phyloP scores from a whole-genome alignment of 2,329 filamentous ascomycete genomes.

The Aspergillus unguis region DNA sequence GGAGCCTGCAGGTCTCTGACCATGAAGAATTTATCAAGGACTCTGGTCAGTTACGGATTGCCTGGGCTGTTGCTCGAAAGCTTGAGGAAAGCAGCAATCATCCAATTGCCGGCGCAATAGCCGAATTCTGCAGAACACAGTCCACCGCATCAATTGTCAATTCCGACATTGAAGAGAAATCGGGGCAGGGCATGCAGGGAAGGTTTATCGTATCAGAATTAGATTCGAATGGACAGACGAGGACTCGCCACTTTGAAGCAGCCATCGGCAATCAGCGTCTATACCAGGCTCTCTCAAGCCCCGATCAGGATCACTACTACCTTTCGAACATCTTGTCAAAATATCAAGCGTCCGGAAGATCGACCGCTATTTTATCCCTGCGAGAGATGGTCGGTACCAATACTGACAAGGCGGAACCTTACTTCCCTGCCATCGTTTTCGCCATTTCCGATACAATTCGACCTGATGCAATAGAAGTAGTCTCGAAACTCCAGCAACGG shows the following conservation, averaged over 20 bases:
- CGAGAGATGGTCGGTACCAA: conserved; percentile 23
- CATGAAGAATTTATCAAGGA: conserved; percentile 42
- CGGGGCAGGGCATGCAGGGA: conserved; percentile 58
- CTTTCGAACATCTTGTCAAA: conserved; percentile 35
- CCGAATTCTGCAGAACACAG: conserved; percentile 45
- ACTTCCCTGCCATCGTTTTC: conserved; percentile 61
- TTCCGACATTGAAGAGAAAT: conserved; percentile 51
- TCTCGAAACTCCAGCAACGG: conserved; percentile 61
- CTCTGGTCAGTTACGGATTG: conserved; percentile 32
- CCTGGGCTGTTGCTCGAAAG: conserved; percentile 47
- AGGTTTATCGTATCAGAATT: conserved; percentile 40
- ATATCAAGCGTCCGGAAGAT: conserved; percentile 43
- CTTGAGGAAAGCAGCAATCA: conserved; percentile 60
- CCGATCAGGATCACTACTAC: conserved; percentile 34
- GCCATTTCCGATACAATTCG: conserved; percentile 80
- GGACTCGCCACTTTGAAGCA: conserved; percentile 41
- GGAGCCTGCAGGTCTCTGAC: conserved; percentile 56
- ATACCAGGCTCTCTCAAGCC: conserved; percentile 33
- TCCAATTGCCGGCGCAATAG: conserved; percentile 56
- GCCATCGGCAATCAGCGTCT: conserved; percentile 59
- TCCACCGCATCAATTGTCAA: conserved; percentile 25
- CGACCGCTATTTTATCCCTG: conserved; percentile 44
- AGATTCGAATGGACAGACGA: conserved; percentile 8
- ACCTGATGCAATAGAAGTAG: conserved; percentile 63
- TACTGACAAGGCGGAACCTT: conserved; percentile 17